Evolutionary conservation across 345 rosid species (phyloP).

Genomic region (Sonneratia alba): DNA sequence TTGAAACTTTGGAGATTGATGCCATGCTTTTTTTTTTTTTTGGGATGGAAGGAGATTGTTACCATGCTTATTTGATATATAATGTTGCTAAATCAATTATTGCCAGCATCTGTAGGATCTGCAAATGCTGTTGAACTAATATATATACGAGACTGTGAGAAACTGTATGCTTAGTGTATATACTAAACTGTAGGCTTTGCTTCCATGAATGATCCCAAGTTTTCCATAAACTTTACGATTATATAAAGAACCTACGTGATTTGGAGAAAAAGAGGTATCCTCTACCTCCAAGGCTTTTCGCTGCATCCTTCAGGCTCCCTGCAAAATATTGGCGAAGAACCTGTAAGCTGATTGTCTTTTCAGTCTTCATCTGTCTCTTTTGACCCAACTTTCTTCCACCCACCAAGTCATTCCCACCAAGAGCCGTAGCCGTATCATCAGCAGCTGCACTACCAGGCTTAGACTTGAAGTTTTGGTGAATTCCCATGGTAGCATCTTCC

Average conservation of each 20-base stretch:
- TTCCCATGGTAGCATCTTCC: constrained; percentile 30
- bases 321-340: constrained; percentile 82
- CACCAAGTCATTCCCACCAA: constrained; percentile 20
- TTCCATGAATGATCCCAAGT: too few species aligned
- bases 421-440: constrained; percentile 22
- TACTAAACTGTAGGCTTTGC: too few species aligned
- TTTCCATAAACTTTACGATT: background rate
- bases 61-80: too few species aligned
- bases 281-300: constrained; percentile 84
- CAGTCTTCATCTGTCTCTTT: constrained; percentile 61
- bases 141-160: too few species aligned
- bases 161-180: too few species aligned
- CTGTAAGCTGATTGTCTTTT: constrained; percentile 77
- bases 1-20: too few species aligned
- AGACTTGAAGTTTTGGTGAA: constrained; percentile 24
- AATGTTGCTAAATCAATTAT: too few species aligned
- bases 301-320: constrained; percentile 97
- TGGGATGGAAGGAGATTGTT: too few species aligned
- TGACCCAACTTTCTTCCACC: constrained; percentile 43
- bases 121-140: too few species aligned
- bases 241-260: background rate
- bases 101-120: too few species aligned
- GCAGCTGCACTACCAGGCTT: constrained; percentile 22
- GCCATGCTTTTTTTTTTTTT: too few species aligned
- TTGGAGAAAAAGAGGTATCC: constrained; percentile 7